Evolutionary conservation across 768 basidiomycete species (phyloP), one percentile per base, ranked within the genome.

Genomic region (Macrolepiota fuliginosa): DNA sequence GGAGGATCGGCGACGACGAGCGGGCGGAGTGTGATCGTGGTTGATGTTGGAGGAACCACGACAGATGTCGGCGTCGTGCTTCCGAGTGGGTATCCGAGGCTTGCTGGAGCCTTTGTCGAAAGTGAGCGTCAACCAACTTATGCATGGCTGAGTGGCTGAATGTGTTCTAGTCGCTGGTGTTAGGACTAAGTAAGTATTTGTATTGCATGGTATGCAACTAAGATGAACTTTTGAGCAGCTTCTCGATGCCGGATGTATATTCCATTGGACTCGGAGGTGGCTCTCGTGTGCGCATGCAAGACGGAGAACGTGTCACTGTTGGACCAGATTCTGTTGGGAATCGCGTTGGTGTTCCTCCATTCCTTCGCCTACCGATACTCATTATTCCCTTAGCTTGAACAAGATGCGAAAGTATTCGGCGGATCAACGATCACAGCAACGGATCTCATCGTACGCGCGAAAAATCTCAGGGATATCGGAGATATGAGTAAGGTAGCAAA

Each of bases 311-410:
- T 53, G 79, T 84, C 25, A 76, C 79, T 0, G 77, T 89, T 36
- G 88, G 88, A 0, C 87, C 88, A 11, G 82, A 87, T 66, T 89
- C 86, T 0, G 85, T 88, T 17, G 88, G 88, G 0, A 83, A 86
- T 68, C 63, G 70, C 45, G 72, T 75, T 37, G 1, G 19, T 53
- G 19, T 32, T 29, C n/a, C 4, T 39, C 2, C 12, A 1, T 1
- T 24, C 6, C 24, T 12, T 22, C 12, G 13, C 4, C 29, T 46
- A 11, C 24, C 19, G 65, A 70, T 66, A 73, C 82, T 61, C 15
- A 45, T n/a, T 13, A 40, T 17, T 4, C 17, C 46, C 19, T 51
- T 53, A 74, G 72, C 62, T 74, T 54, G 76, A 76, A 3, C 75
- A 72, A 46, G 82, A 86, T 46, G 79, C 80, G 4, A 69, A 74